These are phyloP conservation scores for Daldinia bambusicola DNA, from an alignment of 495 filamentous ascomycete species.

Conservation along the genomic window DNA sequence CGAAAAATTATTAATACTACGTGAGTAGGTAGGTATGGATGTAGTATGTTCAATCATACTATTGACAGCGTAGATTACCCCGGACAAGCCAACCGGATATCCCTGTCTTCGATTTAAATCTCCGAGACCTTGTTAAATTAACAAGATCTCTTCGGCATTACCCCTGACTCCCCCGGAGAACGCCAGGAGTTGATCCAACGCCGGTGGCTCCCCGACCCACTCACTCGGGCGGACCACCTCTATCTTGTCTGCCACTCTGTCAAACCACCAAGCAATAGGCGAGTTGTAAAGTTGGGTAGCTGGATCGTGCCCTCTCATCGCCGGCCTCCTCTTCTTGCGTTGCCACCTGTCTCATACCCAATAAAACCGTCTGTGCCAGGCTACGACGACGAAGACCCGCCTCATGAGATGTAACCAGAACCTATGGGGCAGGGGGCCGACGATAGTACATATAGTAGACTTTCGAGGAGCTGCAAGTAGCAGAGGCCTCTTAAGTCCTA, in stretches of 20 bases:
- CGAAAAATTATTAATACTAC: neutral
- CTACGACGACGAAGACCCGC: constrained; percentile 4
- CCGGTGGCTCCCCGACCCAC: constrained; percentile 3
- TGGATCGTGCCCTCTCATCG: neutral
- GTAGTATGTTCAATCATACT: neutral
- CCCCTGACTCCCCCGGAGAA: constrained; percentile 6
- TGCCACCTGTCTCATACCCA: neutral
- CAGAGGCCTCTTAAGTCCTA: too few relatives aligned
- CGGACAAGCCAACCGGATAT: neutral
- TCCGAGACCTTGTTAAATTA: neutral
- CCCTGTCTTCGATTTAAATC: neutral
- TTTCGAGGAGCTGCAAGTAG: neutral
- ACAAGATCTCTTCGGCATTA: neutral
- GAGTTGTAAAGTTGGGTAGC: neutral
- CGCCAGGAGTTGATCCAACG: constrained; percentile 6
- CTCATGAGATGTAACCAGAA: neutral
- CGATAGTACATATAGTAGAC: neutral
- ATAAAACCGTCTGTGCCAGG: neutral
- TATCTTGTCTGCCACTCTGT: neutral
- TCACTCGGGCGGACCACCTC: neutral
- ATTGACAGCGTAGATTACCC: neutral
- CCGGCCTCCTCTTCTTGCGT: neutral
- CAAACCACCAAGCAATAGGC: neutral
- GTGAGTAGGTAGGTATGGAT: neutral
- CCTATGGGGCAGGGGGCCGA: neutral